Evolutionary conservation across 2,329 filamentous ascomycete genomes (phyloP).

Genomic region (Beauveria varroae): DNA sequence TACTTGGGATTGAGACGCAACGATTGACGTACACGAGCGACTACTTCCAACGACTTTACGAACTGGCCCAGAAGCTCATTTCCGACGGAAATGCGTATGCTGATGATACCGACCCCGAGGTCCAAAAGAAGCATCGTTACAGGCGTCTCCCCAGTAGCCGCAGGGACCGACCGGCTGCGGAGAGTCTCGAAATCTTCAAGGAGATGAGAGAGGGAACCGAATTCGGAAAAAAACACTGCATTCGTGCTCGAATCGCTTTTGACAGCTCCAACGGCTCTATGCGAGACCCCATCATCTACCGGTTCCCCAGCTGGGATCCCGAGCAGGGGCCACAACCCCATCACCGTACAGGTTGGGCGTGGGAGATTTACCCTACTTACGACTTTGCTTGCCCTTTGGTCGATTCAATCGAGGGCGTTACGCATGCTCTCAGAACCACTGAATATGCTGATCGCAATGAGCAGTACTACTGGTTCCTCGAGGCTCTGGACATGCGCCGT

Average conservation of each 20-base stretch:
- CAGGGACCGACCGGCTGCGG: slow-evolving; percentile 70
- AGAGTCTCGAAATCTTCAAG: slow-evolving; percentile 78
- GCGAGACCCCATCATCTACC: slow-evolving; percentile 94
- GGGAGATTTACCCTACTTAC: slow-evolving; percentile 85
- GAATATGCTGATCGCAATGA: slow-evolving; percentile 83
- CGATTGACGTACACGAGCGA: slow-evolving; percentile 83
- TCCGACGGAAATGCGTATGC: slow-evolving; percentile 84
- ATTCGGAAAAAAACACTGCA: slow-evolving; percentile 78
- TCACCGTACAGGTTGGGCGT: slow-evolving; percentile 69
- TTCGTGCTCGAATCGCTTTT: slow-evolving; percentile 86
- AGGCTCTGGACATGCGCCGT: slow-evolving; percentile 62
- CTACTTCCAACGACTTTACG: slow-evolving; percentile 88
- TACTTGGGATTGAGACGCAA: slow-evolving; percentile 81
- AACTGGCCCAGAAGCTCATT: slow-evolving; percentile 74
- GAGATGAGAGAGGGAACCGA: slow-evolving; percentile 86
- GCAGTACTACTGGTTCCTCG: slow-evolving; percentile 80
- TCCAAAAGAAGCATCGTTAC: slow-evolving; percentile 75
- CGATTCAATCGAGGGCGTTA: slow-evolving; percentile 73
- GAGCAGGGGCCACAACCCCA: slow-evolving; percentile 62
- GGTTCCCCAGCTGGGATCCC: slow-evolving; percentile 56
- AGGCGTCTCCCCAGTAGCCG: slow-evolving; percentile 74
- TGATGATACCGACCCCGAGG: slow-evolving; percentile 86
- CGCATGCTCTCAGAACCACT: slow-evolving; percentile 73
- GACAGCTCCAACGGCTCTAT: slow-evolving; percentile 93
- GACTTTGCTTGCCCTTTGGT: slow-evolving; percentile 80